Evolutionary conservation across 257 asterid species (phyloP), one percentile per base, ranked within the genome.

Genomic region (Voacanga thouarsii): DNA sequence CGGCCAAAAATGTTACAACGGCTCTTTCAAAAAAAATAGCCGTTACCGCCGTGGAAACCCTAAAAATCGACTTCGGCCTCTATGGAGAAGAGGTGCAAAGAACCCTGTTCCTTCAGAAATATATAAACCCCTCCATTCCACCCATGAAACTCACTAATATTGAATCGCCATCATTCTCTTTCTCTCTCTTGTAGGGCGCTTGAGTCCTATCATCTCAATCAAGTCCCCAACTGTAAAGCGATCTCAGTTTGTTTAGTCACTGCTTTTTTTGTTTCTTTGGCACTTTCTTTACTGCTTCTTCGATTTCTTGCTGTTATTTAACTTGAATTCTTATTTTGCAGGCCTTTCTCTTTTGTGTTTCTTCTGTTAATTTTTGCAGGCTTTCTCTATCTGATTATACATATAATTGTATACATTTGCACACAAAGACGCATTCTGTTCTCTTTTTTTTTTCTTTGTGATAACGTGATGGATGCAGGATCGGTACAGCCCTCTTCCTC

Each of bases 391-490:
- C 68, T 79, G 50, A 45, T 69, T 55, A 6, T 63, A 67, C 77
- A 10, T 51, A 18, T 59, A 63, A 63, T 2, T 4, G 23, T 30
- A 33, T 63, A 41, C 28, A 57, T 43, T 21, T 68, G 23, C 50
- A 50, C 45, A 63, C 56, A 26, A 43, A 21, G 33, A 39, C 6
- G 3, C 59, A 69, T 14, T 60, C 65, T 39, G 77, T 45, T n/a
- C n/a, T n/a, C n/a, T n/a, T n/a, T n/a, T n/a, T 30, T 67, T 47
- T 44, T 64, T 72, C 68, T 79, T 71, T 63, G 76, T 82, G 79
- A 84, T 88, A 85, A 89, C 87, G 84, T 71, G 76, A 94, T 92
- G 97, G 98, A 85, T 83, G 86, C 97, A 90, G 98, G 94, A 84
- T 80, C 72, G 50, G 57, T 67, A 1, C 24, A 55, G 16, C 76